These are phyloP conservation scores for Eucalyptus viminalis DNA, from an alignment of 345 rosid genomes.

Conservation along the genomic window DNA sequence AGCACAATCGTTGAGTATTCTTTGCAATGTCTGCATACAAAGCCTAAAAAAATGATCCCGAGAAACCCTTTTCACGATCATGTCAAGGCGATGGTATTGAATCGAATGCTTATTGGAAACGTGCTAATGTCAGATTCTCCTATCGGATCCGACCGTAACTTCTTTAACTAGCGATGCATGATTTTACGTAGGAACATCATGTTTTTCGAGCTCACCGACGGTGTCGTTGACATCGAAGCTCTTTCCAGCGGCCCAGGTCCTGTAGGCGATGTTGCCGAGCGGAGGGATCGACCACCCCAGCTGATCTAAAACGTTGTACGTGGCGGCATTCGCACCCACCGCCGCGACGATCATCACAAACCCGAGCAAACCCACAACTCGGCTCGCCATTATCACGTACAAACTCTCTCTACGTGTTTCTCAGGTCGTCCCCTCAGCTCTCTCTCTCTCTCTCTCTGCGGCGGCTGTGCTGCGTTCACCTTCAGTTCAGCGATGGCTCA, in stretches of 20 bases:
- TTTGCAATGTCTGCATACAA: background rate
- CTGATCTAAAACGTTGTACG: background rate
- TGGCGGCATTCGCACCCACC: background rate
- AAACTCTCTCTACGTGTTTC: background rate
- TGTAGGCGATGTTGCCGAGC: background rate
- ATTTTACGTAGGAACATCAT: background rate
- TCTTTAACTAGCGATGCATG: background rate
- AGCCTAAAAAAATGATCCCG: background rate
- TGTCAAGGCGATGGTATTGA: background rate
- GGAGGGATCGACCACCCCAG: constrained; percentile 5
- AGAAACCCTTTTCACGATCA: background rate
- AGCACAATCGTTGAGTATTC: background rate
- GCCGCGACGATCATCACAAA: background rate
- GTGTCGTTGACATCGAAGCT: background rate
- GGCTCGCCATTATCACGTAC: background rate
- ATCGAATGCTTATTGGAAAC: background rate
- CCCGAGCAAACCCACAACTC: background rate
- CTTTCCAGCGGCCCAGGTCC: background rate
- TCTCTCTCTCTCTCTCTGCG: background rate
- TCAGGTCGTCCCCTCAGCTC: background rate
- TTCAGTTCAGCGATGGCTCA: background rate
- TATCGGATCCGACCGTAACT: background rate
- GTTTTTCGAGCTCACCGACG: background rate
- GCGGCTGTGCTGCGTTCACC: background rate
- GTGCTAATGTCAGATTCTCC: background rate